phyloP scores from a whole-genome alignment of 306 rosid genomes.

The Medicago lupulina region DNA sequence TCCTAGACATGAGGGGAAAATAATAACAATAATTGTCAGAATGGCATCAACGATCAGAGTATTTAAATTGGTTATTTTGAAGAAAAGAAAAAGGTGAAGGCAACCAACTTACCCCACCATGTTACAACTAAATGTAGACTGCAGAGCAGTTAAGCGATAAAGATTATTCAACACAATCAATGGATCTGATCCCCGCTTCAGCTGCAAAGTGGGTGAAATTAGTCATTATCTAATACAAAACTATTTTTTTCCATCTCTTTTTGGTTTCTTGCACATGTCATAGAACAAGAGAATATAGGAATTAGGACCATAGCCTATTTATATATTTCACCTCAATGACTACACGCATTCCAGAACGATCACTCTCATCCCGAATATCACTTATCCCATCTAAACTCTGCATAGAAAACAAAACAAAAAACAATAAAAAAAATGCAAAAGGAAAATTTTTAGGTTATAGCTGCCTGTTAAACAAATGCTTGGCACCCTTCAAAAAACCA shows the following conservation, averaged over 20 bases:
- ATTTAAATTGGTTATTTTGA: slow-evolving; percentile 8
- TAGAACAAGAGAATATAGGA: slow-evolving; percentile 19
- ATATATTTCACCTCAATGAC: slow-evolving; percentile 77
- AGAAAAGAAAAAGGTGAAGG: slow-evolving; percentile 12
- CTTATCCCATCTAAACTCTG: slow-evolving; percentile 91
- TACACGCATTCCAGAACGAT: slow-evolving; percentile 95
- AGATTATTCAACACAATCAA: slow-evolving; percentile 85
- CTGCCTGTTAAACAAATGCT: slow-evolving; percentile 16
- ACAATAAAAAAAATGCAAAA: neutral
- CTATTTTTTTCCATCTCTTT: neutral
- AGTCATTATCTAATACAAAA: slow-evolving; percentile 17
- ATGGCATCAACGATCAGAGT: slow-evolving; percentile 30
- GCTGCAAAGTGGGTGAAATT: slow-evolving; percentile 59
- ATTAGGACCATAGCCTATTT: slow-evolving; percentile 8
- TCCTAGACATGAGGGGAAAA: neutral
- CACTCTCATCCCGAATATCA: slow-evolving; percentile 97
- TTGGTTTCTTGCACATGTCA: neutral
- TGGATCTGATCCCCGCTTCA: slow-evolving; percentile 90
- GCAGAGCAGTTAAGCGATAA: slow-evolving; percentile 85
- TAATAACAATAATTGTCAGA: slow-evolving; percentile 5
- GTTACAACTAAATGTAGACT: slow-evolving; percentile 90
- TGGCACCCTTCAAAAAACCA: neutral
- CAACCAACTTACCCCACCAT: slow-evolving; percentile 92
- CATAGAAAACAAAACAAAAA: neutral
- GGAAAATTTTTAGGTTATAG: neutral